Conservation (phyloP, 257 asterid genomes). For the Capsicum pubescens region DNA sequence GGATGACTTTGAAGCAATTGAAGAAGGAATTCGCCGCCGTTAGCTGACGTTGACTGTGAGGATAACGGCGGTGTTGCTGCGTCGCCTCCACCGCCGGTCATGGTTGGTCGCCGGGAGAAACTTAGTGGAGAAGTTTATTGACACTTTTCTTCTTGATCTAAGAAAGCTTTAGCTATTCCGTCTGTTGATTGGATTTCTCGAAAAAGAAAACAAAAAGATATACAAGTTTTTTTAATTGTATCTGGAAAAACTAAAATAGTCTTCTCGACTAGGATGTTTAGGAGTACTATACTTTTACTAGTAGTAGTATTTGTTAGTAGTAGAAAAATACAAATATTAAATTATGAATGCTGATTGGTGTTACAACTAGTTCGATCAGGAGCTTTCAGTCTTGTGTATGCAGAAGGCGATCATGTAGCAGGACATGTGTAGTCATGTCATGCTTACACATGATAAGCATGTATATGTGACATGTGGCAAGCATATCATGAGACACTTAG, state of each 20-base stretch:
- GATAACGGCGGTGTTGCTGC: conserved; percentile 47
- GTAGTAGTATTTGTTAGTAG: too few relatives aligned
- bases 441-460: too few relatives aligned
- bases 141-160: conserved; percentile 12
- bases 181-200: conserved; percentile 16
- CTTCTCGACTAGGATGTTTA: neutral
- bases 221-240: neutral
- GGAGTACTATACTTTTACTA: too few relatives aligned
- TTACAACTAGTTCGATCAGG: too few relatives aligned
- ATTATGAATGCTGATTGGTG: too few relatives aligned
- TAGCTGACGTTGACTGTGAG: conserved; percentile 32
- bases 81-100: conserved; percentile 69
- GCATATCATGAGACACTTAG: too few relatives aligned
- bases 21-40: conserved; percentile 85
- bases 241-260: neutral
- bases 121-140: neutral
- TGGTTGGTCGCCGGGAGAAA: conserved; percentile 26
- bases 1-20: conserved; percentile 64
- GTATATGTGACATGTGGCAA: too few relatives aligned
- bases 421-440: too few relatives aligned
- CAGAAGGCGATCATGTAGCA: too few relatives aligned
- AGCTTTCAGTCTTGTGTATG: too few relatives aligned
- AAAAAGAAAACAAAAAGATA: neutral
- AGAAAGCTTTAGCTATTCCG: neutral
- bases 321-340: too few relatives aligned